phyloP scores from a whole-genome alignment of 2,329 filamentous ascomycete species.

The Neurospora sp. region DNA sequence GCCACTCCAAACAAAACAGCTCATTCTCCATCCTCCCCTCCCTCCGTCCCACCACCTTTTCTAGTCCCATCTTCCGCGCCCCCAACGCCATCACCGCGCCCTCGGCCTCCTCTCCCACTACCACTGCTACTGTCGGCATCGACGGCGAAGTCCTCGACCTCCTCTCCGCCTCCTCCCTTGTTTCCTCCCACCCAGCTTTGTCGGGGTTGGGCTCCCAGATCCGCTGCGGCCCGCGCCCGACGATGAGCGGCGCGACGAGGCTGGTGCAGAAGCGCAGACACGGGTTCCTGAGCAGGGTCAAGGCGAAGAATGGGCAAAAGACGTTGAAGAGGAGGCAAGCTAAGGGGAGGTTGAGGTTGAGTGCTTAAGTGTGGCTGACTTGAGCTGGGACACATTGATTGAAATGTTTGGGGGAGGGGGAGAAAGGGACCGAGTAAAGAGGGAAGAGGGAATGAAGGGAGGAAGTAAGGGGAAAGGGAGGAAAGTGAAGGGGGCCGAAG shows the following conservation, averaged over 20 bases:
- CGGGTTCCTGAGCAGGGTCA: conserved; percentile 43
- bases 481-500: not conserved
- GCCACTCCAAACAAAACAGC: conserved; percentile 9
- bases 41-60: conserved; percentile 33
- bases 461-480: not conserved
- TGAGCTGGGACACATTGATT: not conserved
- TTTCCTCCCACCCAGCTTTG: conserved; percentile 43
- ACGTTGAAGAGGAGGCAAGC: conserved; percentile 39
- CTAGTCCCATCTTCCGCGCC: conserved; percentile 26
- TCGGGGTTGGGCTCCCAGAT: conserved; percentile 34
- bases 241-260: conserved; percentile 43
- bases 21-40: conserved; percentile 34
- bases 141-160: conserved; percentile 28
- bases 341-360: conserved; percentile 41
- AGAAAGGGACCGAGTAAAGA: not conserved
- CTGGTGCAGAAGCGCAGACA: conserved; percentile 49
- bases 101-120: conserved; percentile 23
- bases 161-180: conserved; percentile 30
- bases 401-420: not conserved
- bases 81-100: conserved; percentile 20
- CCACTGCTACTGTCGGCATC: conserved; percentile 21
- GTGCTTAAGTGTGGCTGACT: conserved; percentile 15
- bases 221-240: conserved; percentile 49
- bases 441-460: too few relatives aligned
- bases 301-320: conserved; percentile 41